Percentiles rank a stretch among this genome's conserved stretches.
Conservation (phyloP, 179 eudicot genomes). For the Beta lomatogona region DNA sequence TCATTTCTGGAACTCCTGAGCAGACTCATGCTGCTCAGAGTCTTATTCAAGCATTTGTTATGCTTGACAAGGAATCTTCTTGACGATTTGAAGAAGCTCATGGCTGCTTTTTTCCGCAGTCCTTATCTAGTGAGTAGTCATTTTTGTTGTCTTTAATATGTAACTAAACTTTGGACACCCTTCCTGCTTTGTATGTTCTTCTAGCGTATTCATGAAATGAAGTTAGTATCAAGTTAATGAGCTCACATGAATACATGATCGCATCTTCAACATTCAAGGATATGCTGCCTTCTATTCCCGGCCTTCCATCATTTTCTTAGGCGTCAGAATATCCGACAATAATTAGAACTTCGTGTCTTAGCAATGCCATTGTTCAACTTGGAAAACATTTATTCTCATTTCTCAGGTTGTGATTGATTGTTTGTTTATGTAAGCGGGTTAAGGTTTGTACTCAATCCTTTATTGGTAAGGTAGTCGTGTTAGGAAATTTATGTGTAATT, state of each 20-base stretch:
- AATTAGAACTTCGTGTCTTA: not conserved
- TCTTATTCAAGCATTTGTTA: constrained; percentile 95
- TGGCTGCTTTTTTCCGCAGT: constrained; percentile 1
- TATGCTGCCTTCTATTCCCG: not conserved
- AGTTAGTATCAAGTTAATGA: not conserved
- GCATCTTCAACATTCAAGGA: too few relatives aligned
- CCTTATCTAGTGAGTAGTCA: constrained; percentile 14
- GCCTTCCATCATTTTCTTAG: not conserved
- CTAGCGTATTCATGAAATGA: not conserved
- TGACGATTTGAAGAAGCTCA: constrained; percentile 16
- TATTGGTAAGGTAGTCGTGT: too few relatives aligned
- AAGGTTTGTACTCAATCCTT: too few relatives aligned
- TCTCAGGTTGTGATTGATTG: too few relatives aligned
- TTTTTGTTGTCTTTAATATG: constrained; percentile 13
- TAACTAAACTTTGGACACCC: constrained; percentile 2
- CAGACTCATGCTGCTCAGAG: constrained; percentile 97
- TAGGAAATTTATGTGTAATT: too few relatives aligned
- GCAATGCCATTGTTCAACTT: not conserved
- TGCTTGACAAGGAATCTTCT: constrained; percentile 61
- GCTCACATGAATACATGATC: not conserved
- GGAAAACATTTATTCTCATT: too few relatives aligned
- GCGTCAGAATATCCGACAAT: not conserved
- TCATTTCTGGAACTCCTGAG: constrained; percentile 93
- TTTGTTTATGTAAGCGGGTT: too few relatives aligned
- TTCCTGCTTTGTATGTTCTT: not conserved